Evolutionary conservation across 176 grass and related monocot species (phyloP), one percentile per base, ranked within the genome.

Genomic region (Zoysia pacifica): DNA sequence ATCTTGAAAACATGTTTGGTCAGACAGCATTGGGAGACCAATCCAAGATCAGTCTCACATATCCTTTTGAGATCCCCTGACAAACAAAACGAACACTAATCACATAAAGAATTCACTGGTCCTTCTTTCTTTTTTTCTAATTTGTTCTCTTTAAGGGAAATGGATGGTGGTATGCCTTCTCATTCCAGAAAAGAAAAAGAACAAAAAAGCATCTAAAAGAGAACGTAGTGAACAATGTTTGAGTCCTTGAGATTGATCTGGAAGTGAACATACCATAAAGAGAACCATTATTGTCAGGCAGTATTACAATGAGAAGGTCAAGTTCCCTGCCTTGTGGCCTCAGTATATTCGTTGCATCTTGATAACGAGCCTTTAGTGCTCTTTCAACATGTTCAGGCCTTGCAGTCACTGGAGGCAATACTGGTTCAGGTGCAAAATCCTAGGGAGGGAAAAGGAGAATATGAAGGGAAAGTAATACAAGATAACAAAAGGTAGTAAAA

Each of bases 1-100:
- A 91, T 94, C 85, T 88, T 94, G 68, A 91, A 94, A 89, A 94
- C 94, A 91, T 97, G 91, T 76, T 97, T 97, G 3, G 89, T 94
- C 70, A 97, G 75, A 79, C 94, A 97, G 84, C 94, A 97, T 62
- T 97, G 94, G 67, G 94, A 94, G 54, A 97, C 94, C 90, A 97
- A 86, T 76, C 91, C 91, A 76, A 97, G 87, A 88, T 97, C 94
- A 63, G 94, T 97, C 85, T 97, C 94, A 9, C 89, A 97, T 45
- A 97, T 97, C 75, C 94, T 90, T 79, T 97, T 97, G 48, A 97
- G 81, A 82, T 97, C 94, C 65, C 94, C 94, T 97, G 68, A 67
- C 7, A 50, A 74, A 54, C 9, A 18, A 37, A 87, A 72, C 73
- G 47, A 56, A 69, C 20, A 39, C 9, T 73, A 46, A 11, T 78